These are phyloP conservation scores for Aspergillus sp. DNA, from an alignment of 2,329 filamentous ascomycete genomes.

Conservation along the genomic window DNA sequence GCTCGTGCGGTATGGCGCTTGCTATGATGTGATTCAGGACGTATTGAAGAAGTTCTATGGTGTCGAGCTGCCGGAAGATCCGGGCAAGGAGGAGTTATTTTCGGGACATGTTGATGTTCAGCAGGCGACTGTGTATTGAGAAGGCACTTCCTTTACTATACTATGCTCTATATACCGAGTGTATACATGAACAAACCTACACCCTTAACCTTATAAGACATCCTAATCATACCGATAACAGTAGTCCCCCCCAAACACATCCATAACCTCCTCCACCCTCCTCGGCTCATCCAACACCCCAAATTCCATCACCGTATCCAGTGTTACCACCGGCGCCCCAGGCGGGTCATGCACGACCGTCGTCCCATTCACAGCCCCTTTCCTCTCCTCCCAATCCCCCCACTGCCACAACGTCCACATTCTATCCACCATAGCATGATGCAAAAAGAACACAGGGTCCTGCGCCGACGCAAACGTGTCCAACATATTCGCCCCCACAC, in stretches of 20 bases:
- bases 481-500: constrained; percentile 11
- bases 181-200: no score
- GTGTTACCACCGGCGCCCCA: not conserved
- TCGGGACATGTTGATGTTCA: constrained; percentile 18
- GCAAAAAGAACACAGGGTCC: constrained; percentile 17
- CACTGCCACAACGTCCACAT: constrained; percentile 18
- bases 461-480: constrained; percentile 16
- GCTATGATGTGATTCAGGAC: constrained; percentile 30
- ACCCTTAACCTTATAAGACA: not conserved
- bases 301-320: constrained; percentile 13
- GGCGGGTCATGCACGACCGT: constrained; percentile 12
- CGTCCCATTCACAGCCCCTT: constrained; percentile 16
- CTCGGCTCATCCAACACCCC: constrained; percentile 6
- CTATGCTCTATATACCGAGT: no score
- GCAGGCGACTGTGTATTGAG: not conserved
- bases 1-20: constrained; percentile 30
- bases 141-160: no score
- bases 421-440: constrained; percentile 17
- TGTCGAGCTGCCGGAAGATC: constrained; percentile 24
- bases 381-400: not conserved
- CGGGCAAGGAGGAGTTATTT: constrained; percentile 13
- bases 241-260: constrained; percentile 7
- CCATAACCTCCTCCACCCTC: constrained; percentile 12
- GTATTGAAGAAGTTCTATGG: constrained; percentile 23
- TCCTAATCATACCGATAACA: constrained; percentile 12